Conservation (phyloP, 768 basidiomycete species). For the Termitomyces sp. region DNA sequence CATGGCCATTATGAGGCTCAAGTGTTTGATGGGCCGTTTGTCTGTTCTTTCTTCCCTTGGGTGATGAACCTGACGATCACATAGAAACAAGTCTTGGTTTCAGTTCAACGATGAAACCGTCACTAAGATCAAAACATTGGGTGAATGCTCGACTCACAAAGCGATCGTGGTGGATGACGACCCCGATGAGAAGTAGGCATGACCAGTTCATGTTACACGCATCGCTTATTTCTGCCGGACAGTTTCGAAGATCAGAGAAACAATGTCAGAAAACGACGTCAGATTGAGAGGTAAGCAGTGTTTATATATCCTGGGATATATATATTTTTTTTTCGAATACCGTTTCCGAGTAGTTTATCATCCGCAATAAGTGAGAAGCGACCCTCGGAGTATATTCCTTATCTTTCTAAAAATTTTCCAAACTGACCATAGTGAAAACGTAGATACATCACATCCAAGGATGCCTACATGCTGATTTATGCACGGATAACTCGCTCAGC, state of each 20-base stretch:
- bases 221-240: conserved; percentile 9
- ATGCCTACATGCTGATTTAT: conserved; percentile 96
- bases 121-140: conserved; percentile 51
- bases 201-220: neutral
- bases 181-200: conserved; percentile 15
- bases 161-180: conserved; percentile 26
- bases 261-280: conserved; percentile 44
- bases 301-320: neutral
- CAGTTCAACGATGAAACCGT: conserved; percentile 91
- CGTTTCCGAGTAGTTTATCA: neutral
- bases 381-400: conserved; percentile 1
- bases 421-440: conserved; percentile 4
- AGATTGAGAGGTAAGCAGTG: conserved; percentile 31
- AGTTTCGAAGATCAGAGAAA: conserved; percentile 26
- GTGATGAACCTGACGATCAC: conserved; percentile 6
- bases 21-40: conserved; percentile 68
- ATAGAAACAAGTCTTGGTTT: conserved; percentile 73
- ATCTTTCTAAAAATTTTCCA: neutral
- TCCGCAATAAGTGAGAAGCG: neutral
- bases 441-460: conserved; percentile 65
- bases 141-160: conserved; percentile 30
- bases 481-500: conserved; percentile 35
- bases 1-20: conserved; percentile 88
- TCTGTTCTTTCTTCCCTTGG: conserved; percentile 5
- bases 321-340: neutral